Evolutionary conservation across 805 yeast genomes (phyloP).

Genomic region (Starmerella ratchasimensis): DNA sequence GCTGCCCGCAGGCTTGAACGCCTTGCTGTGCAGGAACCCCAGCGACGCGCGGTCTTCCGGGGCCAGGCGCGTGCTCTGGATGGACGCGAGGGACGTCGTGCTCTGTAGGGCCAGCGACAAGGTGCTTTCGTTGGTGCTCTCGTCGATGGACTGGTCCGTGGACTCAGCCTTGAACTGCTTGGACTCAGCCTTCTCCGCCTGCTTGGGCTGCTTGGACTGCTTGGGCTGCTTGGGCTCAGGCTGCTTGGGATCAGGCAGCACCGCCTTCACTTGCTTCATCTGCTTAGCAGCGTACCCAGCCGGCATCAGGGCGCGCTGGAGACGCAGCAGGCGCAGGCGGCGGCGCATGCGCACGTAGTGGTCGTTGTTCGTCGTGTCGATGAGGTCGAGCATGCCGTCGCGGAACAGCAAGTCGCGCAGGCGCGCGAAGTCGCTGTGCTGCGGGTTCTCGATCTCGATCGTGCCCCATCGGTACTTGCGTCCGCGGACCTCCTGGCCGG

Average conservation of each 20-base stretch:
- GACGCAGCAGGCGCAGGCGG: conserved; percentile 21
- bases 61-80: background rate
- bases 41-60: background rate
- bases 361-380: conserved; percentile 63
- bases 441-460: conserved; percentile 76
- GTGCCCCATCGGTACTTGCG: conserved; percentile 86
- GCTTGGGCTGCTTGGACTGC: too few species aligned
- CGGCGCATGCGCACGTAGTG: conserved; percentile 67
- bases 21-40: background rate
- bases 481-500: conserved; percentile 57
- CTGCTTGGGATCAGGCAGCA: too few species aligned
- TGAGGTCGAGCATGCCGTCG: conserved; percentile 70
- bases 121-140: too few species aligned
- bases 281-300: too few species aligned
- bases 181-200: too few species aligned
- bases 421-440: conserved; percentile 73
- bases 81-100: background rate
- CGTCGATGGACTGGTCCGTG: too few species aligned
- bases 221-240: too few species aligned
- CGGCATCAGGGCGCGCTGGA: conserved; percentile 10
- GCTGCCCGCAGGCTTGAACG: too few species aligned
- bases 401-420: conserved; percentile 65
- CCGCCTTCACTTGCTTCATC: too few species aligned
- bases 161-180: too few species aligned
- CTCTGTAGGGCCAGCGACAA: too few species aligned